Evolutionary conservation across 495 filamentous ascomycete species (phyloP).

Genomic region (Xylaria venustula): DNA sequence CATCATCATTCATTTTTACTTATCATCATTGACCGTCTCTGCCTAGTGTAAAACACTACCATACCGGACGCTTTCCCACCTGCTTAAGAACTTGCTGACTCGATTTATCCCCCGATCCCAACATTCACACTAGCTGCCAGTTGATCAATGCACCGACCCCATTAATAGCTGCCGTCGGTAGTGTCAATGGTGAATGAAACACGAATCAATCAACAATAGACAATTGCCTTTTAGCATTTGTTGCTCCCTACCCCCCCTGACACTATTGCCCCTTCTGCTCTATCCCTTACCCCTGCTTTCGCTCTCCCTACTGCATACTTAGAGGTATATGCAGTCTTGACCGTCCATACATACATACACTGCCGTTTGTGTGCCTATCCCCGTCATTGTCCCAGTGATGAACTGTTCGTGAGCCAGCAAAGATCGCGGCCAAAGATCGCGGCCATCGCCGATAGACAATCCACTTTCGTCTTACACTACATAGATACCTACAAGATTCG

Average conservation of each 20-base stretch:
- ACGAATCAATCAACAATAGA: background rate
- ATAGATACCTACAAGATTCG: background rate
- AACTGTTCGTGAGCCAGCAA: constrained; percentile 2
- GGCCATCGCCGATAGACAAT: background rate
- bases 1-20: too few species aligned
- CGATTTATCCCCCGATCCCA: too few species aligned
- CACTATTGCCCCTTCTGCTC: background rate
- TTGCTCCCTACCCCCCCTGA: background rate
- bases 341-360: too few species aligned
- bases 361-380: background rate
- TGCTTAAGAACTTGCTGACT: too few species aligned
- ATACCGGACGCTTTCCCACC: too few species aligned
- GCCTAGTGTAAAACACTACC: too few species aligned
- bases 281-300: constrained; percentile 6
- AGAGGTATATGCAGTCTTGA: too few species aligned
- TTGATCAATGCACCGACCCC: too few species aligned
- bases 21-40: too few species aligned
- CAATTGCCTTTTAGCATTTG: background rate
- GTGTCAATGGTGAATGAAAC: background rate
- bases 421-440: background rate
- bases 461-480: background rate
- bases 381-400: background rate
- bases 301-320: background rate
- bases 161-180: background rate
- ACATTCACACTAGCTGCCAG: too few species aligned